Percentiles rank a stretch among this genome's conserved stretches.
phyloP scores from a whole-genome alignment of 1,139 yeast genomes.

The Taphrina populina region DNA sequence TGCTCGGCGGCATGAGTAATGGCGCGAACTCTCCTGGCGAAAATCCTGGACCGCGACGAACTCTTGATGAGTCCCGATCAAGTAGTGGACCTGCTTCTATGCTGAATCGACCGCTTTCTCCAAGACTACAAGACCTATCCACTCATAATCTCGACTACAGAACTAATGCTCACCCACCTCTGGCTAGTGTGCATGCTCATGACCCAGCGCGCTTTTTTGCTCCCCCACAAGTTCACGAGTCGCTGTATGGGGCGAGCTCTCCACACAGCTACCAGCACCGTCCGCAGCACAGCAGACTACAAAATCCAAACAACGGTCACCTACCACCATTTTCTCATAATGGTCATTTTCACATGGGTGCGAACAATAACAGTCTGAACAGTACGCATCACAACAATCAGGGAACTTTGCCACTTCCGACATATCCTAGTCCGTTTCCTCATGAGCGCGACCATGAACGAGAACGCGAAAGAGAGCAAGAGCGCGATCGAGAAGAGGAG shows the following conservation, averaged over 20 bases:
- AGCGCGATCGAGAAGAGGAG: not conserved
- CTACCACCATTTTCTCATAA: too few species aligned
- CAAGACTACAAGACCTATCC: constrained; percentile 1
- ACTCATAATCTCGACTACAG: constrained; percentile 1
- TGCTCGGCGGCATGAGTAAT: constrained; percentile 13
- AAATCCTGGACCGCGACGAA: not conserved
- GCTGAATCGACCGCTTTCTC: not conserved
- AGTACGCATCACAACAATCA: not conserved
- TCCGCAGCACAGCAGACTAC: too few species aligned
- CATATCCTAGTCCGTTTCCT: not conserved
- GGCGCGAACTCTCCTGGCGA: not conserved
- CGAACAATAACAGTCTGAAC: too few species aligned
- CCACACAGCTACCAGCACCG: not conserved
- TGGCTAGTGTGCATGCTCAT: constrained; percentile 4
- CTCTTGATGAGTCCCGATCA: not conserved
- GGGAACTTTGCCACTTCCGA: not conserved
- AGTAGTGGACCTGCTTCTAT: not conserved
- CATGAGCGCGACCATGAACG: constrained; percentile 14
- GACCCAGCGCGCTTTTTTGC: constrained; percentile 14
- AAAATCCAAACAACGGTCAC: too few species aligned
- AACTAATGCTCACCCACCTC: not conserved
- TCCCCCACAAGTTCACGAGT: constrained; percentile 10
- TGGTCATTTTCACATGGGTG: not conserved
- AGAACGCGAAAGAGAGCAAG: not conserved
- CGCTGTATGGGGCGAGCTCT: not conserved